phyloP scores from a whole-genome alignment of 371 early-diverging fungal species.

The Apophysomyces elegans region DNA sequence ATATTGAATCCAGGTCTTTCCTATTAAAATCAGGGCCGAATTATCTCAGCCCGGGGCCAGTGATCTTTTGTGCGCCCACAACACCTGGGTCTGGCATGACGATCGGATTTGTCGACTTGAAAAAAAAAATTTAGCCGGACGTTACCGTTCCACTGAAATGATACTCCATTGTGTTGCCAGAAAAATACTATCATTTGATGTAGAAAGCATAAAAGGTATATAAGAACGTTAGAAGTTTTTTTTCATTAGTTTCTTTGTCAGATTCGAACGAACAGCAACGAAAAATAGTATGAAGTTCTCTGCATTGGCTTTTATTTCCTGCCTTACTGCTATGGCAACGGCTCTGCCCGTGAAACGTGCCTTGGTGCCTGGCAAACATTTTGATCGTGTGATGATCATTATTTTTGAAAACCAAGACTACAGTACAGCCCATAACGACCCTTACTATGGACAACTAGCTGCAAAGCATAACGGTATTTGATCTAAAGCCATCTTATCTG shows the following conservation, averaged over 20 bases:
- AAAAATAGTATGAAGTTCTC: background rate
- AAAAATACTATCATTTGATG: slow-evolving; percentile 1
- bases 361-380: slow-evolving; percentile 36
- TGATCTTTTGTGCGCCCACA: background rate
- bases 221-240: background rate
- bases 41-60: slow-evolving; percentile 4
- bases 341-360: slow-evolving; percentile 3
- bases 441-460: slow-evolving; percentile 36
- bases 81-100: slow-evolving; percentile 1
- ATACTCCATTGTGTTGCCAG: background rate
- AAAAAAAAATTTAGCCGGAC: background rate
- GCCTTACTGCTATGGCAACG: background rate
- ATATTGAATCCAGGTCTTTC: slow-evolving; percentile 1
- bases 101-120: background rate
- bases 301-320: background rate
- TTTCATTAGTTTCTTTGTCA: background rate
- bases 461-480: slow-evolving; percentile 28
- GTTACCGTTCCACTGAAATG: background rate
- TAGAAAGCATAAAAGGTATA: background rate
- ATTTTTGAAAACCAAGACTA: slow-evolving; percentile 58
- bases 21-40: slow-evolving; percentile 8
- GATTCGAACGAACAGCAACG: background rate
- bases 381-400: slow-evolving; percentile 53
- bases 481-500: slow-evolving; percentile 24
- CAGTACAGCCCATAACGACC: slow-evolving; percentile 36